Percentiles rank a stretch among this genome's conserved stretches.
These are phyloP conservation scores for Lachnellula hyalina DNA, from an alignment of 2,329 filamentous ascomycete species.

Conservation along the genomic window DNA sequence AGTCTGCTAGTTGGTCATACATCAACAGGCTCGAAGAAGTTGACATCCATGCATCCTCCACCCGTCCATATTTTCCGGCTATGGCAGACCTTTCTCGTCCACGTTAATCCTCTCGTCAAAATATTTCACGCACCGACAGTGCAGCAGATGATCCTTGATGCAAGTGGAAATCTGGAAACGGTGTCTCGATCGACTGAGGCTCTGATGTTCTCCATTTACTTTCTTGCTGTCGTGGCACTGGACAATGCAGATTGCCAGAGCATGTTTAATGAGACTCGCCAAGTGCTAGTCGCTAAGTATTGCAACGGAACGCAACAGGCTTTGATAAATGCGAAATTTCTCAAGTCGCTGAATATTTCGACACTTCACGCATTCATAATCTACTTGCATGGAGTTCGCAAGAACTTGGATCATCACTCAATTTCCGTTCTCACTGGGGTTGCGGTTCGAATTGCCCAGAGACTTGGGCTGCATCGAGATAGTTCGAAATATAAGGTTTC, in stretches of 20 bases:
- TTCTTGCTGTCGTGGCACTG: conserved; percentile 49
- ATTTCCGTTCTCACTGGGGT: conserved; percentile 46
- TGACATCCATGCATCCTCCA: conserved; percentile 49
- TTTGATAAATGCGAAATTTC: conserved; percentile 60
- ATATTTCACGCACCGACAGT: conserved; percentile 62
- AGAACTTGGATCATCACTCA: conserved; percentile 36
- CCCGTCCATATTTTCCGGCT: conserved; percentile 57
- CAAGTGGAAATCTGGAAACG: conserved; percentile 45
- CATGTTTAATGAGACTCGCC: conserved; percentile 50
- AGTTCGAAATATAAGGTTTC: conserved; percentile 30
- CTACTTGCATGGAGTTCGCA: conserved; percentile 47
- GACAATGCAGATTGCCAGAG: conserved; percentile 48
- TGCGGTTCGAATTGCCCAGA: conserved; percentile 43
- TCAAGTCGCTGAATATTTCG: conserved; percentile 59
- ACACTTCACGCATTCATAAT: conserved; percentile 64
- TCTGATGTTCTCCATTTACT: conserved; percentile 61
- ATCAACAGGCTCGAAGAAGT: conserved; percentile 31
- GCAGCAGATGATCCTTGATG: conserved; percentile 59
- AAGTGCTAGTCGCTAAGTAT: conserved; percentile 47
- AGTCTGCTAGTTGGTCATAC: conserved; percentile 46
- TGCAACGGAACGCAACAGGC: conserved; percentile 59
- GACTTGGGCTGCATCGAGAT: conserved; percentile 46
- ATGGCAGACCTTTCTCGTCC: conserved; percentile 66
- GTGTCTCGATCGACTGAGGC: conserved; percentile 50
- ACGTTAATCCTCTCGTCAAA: conserved; percentile 65